Base-by-base conservation (phyloP, 1,139 yeast species). In the Chernovozyma sophiae-reginae region DNA sequence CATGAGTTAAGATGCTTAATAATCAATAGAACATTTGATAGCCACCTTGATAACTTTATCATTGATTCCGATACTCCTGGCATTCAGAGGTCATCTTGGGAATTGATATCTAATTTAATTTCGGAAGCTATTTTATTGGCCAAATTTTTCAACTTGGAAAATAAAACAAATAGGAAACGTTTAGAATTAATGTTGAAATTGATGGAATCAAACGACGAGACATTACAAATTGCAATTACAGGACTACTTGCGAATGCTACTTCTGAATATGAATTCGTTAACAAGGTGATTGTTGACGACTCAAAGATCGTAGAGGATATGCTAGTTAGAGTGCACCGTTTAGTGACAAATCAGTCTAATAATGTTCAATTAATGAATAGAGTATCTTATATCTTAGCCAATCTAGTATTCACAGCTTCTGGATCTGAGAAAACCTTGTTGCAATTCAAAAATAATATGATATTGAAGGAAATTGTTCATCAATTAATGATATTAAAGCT, bases 171-270 rank as follows among this genome's bases (percentile, higher is more conserved):
- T 24, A 32, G 42, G 30, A 58, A 58, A 31, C 52, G 77, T 43
- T 62, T 73, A 34, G 51, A 54, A 3, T 47, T 69, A 1, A 46
- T 72, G 34, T 51, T 73, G 3, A 68, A 62, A 33, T 43, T 75
- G 42, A 55, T 74, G 31, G 62, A 71, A 37, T 62, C 76, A 24
- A 46, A 51, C 1, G 65, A 71, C 42, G 46, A 48, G 3, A 42
- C 49, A 3, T 53, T 75, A 1, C 81, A 76, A 44, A 43, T 56
- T 2, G 66, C 62, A 1, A 53, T 73, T 13, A 62, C 74, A 8
- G 76, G 77, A 3, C 48, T 75, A 11, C 53, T 76, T 35, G 79
- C 76, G 3, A 76, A 74, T 46, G 73, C 77, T 3, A 64, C 72
- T 1, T 59, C 72, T 18, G 77, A 68, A 31, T 73, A 52, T 48